Evolutionary conservation across 129 eudicot genomes (phyloP), one percentile per base, ranked within the genome.

Genomic region (Dittrichia graveolens): DNA sequence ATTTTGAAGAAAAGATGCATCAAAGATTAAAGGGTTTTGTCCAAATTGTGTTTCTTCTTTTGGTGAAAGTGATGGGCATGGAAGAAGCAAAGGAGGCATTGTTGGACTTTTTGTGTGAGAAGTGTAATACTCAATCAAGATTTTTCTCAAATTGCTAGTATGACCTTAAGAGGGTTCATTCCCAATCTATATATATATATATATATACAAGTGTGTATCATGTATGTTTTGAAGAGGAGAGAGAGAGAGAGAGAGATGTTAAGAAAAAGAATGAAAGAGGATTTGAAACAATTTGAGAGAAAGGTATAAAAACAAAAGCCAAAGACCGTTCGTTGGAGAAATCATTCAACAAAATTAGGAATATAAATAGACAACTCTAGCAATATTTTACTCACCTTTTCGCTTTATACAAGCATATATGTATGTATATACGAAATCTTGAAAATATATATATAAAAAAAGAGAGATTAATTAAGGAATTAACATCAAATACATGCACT

Each of bases 1-100:
- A 69, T 85, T 71, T 67, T 89, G 83, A 47, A 87, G 81, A 68
- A 77, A 11, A 2, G 89, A 67, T 73, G 97, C 81, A 76, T 91
- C 86, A 54, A 86, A 91, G 7, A 71, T 60, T 13, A 89, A 65
- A 16, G 84, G 64, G 43, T 65, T 61, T 61, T 71, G 50, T 56
- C 66, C 63, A 34, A 37, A 31, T 56, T 78, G 38, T 61, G 77
- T 24, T 67, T 68, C 81, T 72, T 64, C 24, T 54, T 18, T 56
- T 41, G 71, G 71, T 63, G 61, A 62, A 44, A 49, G 71, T 52
- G 55, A 43, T 66, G 61, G 46, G 47, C 78, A 58, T 46, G 67
- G 44, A 63, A 79, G 72, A 69, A 67, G 47, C 71, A 19, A 11
- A 42, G 74, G 70, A 71, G 65, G 49, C 80, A 74, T 78, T 50